Evolutionary conservation across 1,284 basidiomycete genomes (phyloP).

Genomic region (Vanrija pseudolonga): DNA sequence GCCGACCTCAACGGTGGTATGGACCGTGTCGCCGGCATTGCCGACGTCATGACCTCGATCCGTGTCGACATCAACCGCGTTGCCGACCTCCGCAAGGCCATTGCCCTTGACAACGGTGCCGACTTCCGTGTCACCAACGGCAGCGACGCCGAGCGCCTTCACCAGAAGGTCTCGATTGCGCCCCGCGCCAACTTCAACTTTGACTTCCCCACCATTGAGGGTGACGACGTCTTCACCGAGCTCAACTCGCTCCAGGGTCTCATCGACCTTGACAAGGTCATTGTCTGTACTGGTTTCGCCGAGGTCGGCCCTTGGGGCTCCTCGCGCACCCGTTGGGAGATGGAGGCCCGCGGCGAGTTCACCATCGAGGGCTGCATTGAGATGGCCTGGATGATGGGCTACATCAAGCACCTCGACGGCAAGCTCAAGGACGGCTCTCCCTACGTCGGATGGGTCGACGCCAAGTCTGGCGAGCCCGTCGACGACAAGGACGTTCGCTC

Average conservation of each 20-base stretch:
- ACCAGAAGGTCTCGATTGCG: slow-evolving; percentile 88
- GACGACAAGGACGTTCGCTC: slow-evolving; percentile 96
- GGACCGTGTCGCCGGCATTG: slow-evolving; percentile 92
- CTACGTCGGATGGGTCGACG: slow-evolving; percentile 97
- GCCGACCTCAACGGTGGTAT: slow-evolving; percentile 95
- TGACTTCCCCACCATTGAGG: slow-evolving; percentile 80
- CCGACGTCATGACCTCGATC: slow-evolving; percentile 84
- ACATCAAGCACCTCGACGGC: slow-evolving; percentile 97
- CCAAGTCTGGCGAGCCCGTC: slow-evolving; percentile 90
- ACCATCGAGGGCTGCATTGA: slow-evolving; percentile 97
- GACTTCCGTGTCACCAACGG: slow-evolving; percentile 93
- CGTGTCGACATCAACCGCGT: slow-evolving; percentile 71
- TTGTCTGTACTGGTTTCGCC: slow-evolving; percentile 93
- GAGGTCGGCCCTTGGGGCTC: slow-evolving; percentile 99
- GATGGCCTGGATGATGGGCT: slow-evolving; percentile 99
- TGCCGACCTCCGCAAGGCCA: slow-evolving; percentile 85
- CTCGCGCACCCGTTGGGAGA: slow-evolving; percentile 98
- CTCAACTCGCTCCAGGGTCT: slow-evolving; percentile 74
- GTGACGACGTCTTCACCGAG: slow-evolving; percentile 63
- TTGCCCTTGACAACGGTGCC: slow-evolving; percentile 87
- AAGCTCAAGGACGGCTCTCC: slow-evolving; percentile 86
- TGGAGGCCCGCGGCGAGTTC: slow-evolving; percentile 90
- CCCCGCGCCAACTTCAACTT: slow-evolving; percentile 97
- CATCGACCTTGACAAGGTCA: slow-evolving; percentile 90
- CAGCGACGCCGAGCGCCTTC: slow-evolving; percentile 83